Percentiles rank a stretch among this genome's conserved stretches.
Conservation (phyloP, 2,329 filamentous ascomycete genomes). For the Penicillium sp. region DNA sequence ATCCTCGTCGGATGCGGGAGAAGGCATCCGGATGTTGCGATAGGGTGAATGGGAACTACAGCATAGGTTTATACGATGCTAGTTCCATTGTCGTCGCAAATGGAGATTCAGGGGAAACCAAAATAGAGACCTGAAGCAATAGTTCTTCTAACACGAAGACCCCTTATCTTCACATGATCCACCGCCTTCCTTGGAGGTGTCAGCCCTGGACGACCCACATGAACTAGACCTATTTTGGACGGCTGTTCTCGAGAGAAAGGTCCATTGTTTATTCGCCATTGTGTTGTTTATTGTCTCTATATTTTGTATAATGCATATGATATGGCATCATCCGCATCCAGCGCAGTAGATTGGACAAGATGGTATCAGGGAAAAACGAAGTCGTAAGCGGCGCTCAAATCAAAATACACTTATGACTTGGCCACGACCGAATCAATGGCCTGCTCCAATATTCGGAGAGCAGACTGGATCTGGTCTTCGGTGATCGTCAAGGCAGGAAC, state of each 20-base stretch:
- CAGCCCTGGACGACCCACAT: too few relatives aligned
- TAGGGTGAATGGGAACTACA: slow-evolving; percentile 7
- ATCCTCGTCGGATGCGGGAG: slow-evolving; percentile 20
- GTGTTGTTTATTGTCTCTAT: not conserved
- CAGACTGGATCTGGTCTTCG: slow-evolving; percentile 73
- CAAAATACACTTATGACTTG: slow-evolving; percentile 26
- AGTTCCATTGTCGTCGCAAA: not conserved
- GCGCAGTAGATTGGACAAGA: slow-evolving; percentile 10
- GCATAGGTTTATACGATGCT: not conserved
- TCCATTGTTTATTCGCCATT: too few relatives aligned
- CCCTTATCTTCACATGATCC: slow-evolving; percentile 4
- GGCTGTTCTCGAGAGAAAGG: too few relatives aligned
- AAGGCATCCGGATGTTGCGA: slow-evolving; percentile 26
- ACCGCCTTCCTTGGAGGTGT: slow-evolving; percentile 3
- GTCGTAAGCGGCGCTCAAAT: slow-evolving; percentile 17
- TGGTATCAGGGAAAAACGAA: slow-evolving; percentile 21
- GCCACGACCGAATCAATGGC: slow-evolving; percentile 56
- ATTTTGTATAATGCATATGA: not conserved
- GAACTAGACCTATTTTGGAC: too few relatives aligned
- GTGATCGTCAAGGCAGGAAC: slow-evolving; percentile 82
- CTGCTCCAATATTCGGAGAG: slow-evolving; percentile 70
- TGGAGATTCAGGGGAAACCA: not conserved
- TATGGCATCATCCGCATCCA: slow-evolving; percentile 3
- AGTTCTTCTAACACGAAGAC: slow-evolving; percentile 1
- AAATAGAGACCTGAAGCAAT: not conserved